Conservation (phyloP, 2,329 filamentous ascomycete genomes). For the Didymella glomerata region DNA sequence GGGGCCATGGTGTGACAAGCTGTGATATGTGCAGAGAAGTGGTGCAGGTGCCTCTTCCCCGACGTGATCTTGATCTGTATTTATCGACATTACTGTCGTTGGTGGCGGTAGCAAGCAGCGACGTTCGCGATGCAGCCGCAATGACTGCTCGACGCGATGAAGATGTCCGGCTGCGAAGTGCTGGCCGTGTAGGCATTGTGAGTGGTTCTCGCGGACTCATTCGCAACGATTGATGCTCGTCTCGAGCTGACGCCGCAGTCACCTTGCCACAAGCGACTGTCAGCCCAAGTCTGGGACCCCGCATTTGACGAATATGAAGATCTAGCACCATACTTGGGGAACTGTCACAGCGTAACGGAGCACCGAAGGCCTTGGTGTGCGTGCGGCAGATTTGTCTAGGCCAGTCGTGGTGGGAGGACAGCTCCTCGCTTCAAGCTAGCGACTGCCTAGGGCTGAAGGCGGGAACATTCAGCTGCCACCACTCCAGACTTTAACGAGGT, state of each 20-base stretch:
- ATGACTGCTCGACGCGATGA: conserved; percentile 13
- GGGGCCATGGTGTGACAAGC: background rate
- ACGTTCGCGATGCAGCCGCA: background rate
- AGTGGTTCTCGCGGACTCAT: background rate
- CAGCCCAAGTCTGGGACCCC: conserved; percentile 1
- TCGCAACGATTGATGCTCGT: conserved; percentile 6
- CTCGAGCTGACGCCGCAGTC: conserved; percentile 5
- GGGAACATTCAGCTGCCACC: conserved; percentile 5
- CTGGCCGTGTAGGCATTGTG: background rate
- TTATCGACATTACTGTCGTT: conserved; percentile 6
- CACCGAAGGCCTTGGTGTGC: background rate
- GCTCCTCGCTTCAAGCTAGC: conserved; percentile 10
- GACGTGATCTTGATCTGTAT: background rate
- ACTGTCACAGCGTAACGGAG: background rate
- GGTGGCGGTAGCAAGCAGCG: background rate
- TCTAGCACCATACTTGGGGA: background rate
- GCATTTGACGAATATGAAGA: background rate
- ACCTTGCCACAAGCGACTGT: background rate
- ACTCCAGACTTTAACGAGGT: conserved; percentile 40
- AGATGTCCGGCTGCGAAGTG: background rate
- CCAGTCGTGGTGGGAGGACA: background rate
- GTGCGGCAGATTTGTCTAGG: background rate
- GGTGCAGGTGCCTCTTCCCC: background rate
- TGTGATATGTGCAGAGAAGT: background rate
- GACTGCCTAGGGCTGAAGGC: background rate